Base-by-base conservation (phyloP, 148 eudicot genomes). In the Spergularia bocconei region DNA sequence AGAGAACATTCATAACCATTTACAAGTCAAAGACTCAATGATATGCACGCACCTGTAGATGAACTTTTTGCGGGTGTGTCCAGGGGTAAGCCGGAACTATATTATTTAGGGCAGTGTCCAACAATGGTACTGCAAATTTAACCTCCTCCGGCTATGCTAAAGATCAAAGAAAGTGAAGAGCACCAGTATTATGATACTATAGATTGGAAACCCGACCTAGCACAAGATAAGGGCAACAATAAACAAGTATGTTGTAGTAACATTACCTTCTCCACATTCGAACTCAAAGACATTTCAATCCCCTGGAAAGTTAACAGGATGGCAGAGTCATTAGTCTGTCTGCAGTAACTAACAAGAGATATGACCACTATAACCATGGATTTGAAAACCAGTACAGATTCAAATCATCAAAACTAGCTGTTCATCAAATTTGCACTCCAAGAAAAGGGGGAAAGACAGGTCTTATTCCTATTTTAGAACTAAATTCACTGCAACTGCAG, bases 111-210 rank as follows among this genome's bases (percentile, higher is more conserved):
- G 89, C 91, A 75, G 87, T 71, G 66, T 88, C 96, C 80, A 95
- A 81, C 80, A 95, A 82, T 52, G 97, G 93, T 73, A 92, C 86
- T 25, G 96, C 90, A 85, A 95, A 90, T 82, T 84, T 95, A 69
- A 95, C 97, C 88, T 95, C 98, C 80, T 90, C 97, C 38, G 90
- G 84, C 96, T 95, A 92, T 87, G 81, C 86, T 82, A 88, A 78
- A 88, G 80, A 79, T 44, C 55, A 88, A 80, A 67, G 78, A 68
- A 56, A 67, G 33, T 16, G 63, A 66, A 72, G 71, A 74, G 73
- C 69, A 72, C 57, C 63, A 79, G 74, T 60, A 81, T 81, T 81
- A 81, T 59, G 66, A 77, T 67, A 70, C 65, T 67, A 77, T 21
- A 61, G 69, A 61, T 50, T 19, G 48, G 33, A 54, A 55, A 21